phyloP scores from a whole-genome alignment of 305 asterid genomes.

The Galium porrigens region DNA sequence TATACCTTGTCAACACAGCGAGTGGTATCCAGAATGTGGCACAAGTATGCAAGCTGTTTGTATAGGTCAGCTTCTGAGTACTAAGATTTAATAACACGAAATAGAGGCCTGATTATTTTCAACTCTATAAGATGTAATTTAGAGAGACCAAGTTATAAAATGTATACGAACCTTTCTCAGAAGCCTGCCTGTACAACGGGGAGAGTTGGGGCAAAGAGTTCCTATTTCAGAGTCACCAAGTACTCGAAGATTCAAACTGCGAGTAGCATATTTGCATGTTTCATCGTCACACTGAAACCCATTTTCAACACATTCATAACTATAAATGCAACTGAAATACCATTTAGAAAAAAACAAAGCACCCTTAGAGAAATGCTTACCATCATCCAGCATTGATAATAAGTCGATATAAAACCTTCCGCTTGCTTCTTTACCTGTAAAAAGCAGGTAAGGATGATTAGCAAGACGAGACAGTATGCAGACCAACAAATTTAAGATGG shows the following conservation, averaged over 20 bases:
- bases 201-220: constrained; percentile 84
- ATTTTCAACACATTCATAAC: constrained; percentile 6
- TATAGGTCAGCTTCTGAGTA: constrained; percentile 79
- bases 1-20: constrained; percentile 64
- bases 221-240: constrained; percentile 75
- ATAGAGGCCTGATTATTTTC: constrained; percentile 3
- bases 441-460: constrained; percentile 19
- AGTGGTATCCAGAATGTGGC: constrained; percentile 55
- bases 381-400: constrained; percentile 76
- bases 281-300: constrained; percentile 78
- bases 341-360: background rate
- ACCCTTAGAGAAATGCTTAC: constrained; percentile 29
- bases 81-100: constrained; percentile 24
- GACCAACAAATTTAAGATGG: background rate
- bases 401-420: constrained; percentile 53
- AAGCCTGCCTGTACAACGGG: constrained; percentile 71
- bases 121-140: background rate
- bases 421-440: constrained; percentile 76
- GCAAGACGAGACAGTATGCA: background rate
- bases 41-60: constrained; percentile 73
- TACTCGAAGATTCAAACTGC: constrained; percentile 61
- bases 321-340: background rate
- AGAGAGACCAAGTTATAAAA: background rate
- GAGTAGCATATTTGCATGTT: constrained; percentile 74
- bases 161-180: constrained; percentile 43